Base-by-base conservation (phyloP, 202 grass and related monocot genomes). In the Setaria italica region DNA sequence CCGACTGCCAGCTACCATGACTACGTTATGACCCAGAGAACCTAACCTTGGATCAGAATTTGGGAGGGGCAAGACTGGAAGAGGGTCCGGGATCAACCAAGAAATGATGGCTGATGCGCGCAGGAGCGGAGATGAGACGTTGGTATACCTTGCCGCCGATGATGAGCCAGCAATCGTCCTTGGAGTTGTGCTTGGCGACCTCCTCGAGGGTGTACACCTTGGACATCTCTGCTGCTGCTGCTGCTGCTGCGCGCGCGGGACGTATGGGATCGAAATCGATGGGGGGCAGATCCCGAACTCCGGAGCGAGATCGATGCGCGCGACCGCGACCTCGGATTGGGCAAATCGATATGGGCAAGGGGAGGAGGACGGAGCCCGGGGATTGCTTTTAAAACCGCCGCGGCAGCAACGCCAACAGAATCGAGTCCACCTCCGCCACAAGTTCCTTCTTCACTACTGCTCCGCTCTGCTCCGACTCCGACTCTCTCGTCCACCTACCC, bases 91-190 rank as follows among this genome's bases (percentile, higher is more conserved):
- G 34, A 68, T 43, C n/a, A 9, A 30, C 21, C 74, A 77, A 58
- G 8, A 58, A 58, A 13, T 5, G 34, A 58, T 58, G 34, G 39
- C 17, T 5, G 5, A 20, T 3, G 30, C 45, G 35, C n/a, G 1
- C 32, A 77, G 1, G 55, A 20, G 74, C 0, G 25, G 56, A 29
- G 16, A 57, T 5, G 74, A 43, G 41, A 17, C 0, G 21, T 9
- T 0, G 9, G 33, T 15, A 35, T 85, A 98, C 95, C 95, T 98
- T 98, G 62, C 93, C 95, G 20, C 81, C 86, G 69, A 98, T 91
- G 72, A 95, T 20, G 81, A 95, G 93, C 95, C 95, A 98, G 77
- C 95, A 98, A 37, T 98, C 93, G 29, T 95, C 89, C 89, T 81
- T 58, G 74, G 78, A 25, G 79, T 92, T 95, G 91, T 98, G 95